Conservation (phyloP, 352 stramenopile genomes). For the Phytopythium kandeliae region DNA sequence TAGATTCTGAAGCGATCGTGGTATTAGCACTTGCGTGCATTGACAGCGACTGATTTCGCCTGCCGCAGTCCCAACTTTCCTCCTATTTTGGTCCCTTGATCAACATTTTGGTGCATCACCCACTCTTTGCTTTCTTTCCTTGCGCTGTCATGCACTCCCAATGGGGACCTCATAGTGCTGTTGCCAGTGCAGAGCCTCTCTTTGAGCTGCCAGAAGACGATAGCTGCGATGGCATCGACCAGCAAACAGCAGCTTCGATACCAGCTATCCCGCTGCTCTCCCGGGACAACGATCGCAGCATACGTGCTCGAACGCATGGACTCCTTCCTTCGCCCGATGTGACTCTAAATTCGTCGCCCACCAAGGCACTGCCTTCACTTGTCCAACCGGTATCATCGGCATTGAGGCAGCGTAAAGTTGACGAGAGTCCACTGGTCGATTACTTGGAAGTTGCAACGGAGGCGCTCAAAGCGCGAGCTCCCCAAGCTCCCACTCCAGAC, state of each 20-base stretch:
- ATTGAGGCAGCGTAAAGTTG: neutral
- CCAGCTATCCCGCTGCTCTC: neutral
- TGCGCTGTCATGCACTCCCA: constrained; percentile 7
- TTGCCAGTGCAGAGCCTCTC: constrained; percentile 24
- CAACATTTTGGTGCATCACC: neutral
- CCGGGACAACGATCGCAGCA: neutral
- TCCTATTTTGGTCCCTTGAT: neutral
- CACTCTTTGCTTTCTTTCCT: neutral
- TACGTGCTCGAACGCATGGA: neutral
- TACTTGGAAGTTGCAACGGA: neutral
- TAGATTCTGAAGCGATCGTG: neutral
- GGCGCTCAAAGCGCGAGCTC: neutral
- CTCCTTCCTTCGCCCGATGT: neutral
- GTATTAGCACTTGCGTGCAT: neutral
- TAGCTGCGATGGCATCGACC: neutral
- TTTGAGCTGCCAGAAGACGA: constrained; percentile 26
- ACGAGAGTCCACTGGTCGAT: neutral
- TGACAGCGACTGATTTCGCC: neutral
- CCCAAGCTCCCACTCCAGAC: neutral
- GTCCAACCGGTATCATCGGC: neutral
- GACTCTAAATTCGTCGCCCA: neutral
- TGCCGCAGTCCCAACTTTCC: neutral
- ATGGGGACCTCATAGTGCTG: constrained; percentile 15
- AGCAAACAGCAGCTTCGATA: neutral
- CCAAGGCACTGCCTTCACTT: neutral